Percentiles rank a stretch among this genome's conserved stretches.
Conservation (phyloP, 192 early-diverging fungal species). For the Gigaspora rosea region DNA sequence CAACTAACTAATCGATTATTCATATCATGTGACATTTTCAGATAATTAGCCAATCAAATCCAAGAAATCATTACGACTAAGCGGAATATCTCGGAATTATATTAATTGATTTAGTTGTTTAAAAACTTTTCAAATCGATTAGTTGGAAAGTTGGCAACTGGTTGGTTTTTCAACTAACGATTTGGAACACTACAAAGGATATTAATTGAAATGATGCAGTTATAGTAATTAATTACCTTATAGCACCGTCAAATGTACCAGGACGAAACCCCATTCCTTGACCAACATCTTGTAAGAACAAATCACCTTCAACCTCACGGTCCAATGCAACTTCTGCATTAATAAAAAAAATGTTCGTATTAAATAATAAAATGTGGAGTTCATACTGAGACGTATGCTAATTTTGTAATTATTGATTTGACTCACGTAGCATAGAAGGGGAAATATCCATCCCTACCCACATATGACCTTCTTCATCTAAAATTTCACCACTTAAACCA, state of each 20-base stretch:
- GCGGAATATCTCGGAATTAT: too few relatives aligned
- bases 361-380: neutral
- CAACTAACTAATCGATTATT: too few relatives aligned
- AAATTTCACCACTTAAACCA: slow-evolving; percentile 90
- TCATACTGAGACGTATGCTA: neutral
- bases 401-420: neutral
- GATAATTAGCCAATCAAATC: too few relatives aligned
- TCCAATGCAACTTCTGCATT: slow-evolving; percentile 81
- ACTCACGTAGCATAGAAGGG: slow-evolving; percentile 79
- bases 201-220: neutral
- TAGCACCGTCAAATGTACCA: slow-evolving; percentile 95
- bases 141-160: too few relatives aligned
- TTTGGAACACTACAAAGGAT: too few relatives aligned
- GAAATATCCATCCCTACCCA: slow-evolving; percentile 99
- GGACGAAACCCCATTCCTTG: slow-evolving; percentile 93
- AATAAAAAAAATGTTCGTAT: neutral
- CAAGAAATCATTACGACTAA: too few relatives aligned
- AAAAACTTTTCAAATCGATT: too few relatives aligned
- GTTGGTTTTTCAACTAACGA: too few relatives aligned
- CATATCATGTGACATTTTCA: too few relatives aligned
- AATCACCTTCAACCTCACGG: slow-evolving; percentile 90
- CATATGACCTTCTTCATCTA: slow-evolving; percentile 92
- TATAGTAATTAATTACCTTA: slow-evolving; percentile 55
- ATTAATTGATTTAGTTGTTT: too few relatives aligned
- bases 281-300: slow-evolving; percentile 95